Evolutionary conservation across 139 green algal species (phyloP).

Genomic region (Picochlorum sp.): DNA sequence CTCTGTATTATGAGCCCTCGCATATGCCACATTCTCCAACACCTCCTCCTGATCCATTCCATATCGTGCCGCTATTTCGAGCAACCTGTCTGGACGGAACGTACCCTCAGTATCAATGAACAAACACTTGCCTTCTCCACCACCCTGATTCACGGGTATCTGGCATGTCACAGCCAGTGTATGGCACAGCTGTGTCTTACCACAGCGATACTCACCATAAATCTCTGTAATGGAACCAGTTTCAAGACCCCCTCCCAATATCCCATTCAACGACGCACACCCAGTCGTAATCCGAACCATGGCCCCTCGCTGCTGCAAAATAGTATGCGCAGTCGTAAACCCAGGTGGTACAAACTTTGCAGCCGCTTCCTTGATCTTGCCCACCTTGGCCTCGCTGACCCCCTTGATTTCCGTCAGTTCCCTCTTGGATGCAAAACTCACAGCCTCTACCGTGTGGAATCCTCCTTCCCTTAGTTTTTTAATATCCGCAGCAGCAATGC

Average conservation of each 20-base stretch:
- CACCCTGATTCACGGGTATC: slow-evolving; percentile 45
- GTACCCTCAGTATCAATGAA: slow-evolving; percentile 77
- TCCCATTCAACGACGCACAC: slow-evolving; percentile 79
- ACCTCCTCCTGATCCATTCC: slow-evolving; percentile 79
- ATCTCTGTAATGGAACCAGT: slow-evolving; percentile 97
- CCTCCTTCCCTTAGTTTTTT: slow-evolving; percentile 89
- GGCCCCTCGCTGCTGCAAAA: slow-evolving; percentile 68
- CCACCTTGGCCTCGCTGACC: slow-evolving; percentile 90
- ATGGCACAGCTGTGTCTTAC: slow-evolving; percentile 98
- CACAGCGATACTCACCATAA: slow-evolving; percentile 91
- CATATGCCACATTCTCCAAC: slow-evolving; percentile 97
- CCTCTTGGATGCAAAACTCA: slow-evolving; percentile 73
- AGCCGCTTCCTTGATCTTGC: slow-evolving; percentile 85
- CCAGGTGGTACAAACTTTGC: slow-evolving; percentile 82
- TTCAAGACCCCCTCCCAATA: slow-evolving; percentile 93
- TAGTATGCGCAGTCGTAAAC: slow-evolving; percentile 85
- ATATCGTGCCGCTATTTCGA: slow-evolving; percentile 87
- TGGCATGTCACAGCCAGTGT: slow-evolving; percentile 94
- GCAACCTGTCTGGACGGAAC: slow-evolving; percentile 80
- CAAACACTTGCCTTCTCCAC: too few relatives aligned
- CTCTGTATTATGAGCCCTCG: slow-evolving; percentile 96
- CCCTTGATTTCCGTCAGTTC: slow-evolving; percentile 88
- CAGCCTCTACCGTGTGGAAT: slow-evolving; percentile 57
- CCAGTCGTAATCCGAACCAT: slow-evolving; percentile 86
- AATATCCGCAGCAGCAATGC: slow-evolving; percentile 79